phyloP scores from a whole-genome alignment of 169 alveolate genomes.

The Plasmodium falciparum region DNA sequence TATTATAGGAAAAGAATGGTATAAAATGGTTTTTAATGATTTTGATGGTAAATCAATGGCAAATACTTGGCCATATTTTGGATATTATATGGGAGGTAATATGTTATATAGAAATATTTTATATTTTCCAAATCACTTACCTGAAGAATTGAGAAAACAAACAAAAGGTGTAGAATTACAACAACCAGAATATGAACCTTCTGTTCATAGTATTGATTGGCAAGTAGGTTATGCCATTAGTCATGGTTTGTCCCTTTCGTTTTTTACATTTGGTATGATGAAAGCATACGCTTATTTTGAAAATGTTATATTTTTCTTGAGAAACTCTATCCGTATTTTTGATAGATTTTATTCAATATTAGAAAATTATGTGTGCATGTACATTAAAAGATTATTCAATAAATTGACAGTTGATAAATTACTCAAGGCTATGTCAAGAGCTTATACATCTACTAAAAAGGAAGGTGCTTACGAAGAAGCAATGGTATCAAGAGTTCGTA shows the following conservation, averaged over 20 bases:
- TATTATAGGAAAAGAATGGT: too few relatives aligned
- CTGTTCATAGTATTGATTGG: conserved; percentile 3
- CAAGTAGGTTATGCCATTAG: conserved; percentile 3
- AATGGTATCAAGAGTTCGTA: conserved; percentile 9
- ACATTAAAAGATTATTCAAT: conserved; percentile 12
- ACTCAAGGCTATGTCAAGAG: conserved; percentile 18
- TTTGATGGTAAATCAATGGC: not conserved
- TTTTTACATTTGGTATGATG: conserved; percentile 8
- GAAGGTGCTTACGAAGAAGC: conserved; percentile 44
- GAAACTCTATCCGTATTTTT: conserved; percentile 28
- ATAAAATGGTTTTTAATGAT: not conserved
- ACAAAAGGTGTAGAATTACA: not conserved
- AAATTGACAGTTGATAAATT: conserved; percentile 21
- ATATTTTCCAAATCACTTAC: conserved; percentile 31
- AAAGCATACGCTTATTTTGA: conserved; percentile 37
- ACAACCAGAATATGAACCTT: conserved; percentile 8
- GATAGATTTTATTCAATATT: conserved; percentile 34
- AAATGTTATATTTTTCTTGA: conserved; percentile 1
- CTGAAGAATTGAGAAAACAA: conserved; percentile 39
- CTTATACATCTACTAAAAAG: conserved; percentile 2
- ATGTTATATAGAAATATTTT: not conserved
- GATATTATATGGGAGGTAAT: conserved; percentile 22
- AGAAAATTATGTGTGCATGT: conserved; percentile 13
- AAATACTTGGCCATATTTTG: not conserved
- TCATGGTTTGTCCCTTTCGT: conserved; percentile 13